A percentile compares a stretch with the other conserved stretches of the same genome.
Conservation (phyloP, 164 flowering plant species). For the Platanus orientalis region DNA sequence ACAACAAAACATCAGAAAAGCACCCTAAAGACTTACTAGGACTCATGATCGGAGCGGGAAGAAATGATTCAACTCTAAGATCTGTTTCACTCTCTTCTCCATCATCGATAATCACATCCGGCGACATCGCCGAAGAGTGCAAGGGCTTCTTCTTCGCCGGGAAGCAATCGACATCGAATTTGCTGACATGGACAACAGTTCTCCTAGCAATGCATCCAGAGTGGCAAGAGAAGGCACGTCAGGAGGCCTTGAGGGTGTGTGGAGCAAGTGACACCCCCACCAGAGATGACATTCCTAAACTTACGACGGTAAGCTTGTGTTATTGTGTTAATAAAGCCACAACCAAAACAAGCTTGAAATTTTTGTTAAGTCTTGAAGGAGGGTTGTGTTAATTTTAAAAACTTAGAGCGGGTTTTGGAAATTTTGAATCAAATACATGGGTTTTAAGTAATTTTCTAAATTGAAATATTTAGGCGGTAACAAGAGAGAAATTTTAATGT, state of each 20-base stretch:
- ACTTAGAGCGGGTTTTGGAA: too few relatives aligned
- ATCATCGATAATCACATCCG: constrained; percentile 32
- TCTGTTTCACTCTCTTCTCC: neutral
- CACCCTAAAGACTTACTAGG: constrained; percentile 56
- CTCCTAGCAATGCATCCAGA: constrained; percentile 91
- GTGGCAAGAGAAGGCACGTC: constrained; percentile 93
- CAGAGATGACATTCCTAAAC: constrained; percentile 67
- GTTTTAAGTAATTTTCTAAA: neutral
- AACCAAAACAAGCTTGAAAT: too few relatives aligned
- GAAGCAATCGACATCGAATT: constrained; percentile 83
- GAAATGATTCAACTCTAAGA: too few relatives aligned
- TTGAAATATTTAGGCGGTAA: neutral
- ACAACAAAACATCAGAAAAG: constrained; percentile 2
- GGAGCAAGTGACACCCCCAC: constrained; percentile 80
- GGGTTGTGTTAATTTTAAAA: too few relatives aligned
- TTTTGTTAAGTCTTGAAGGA: too few relatives aligned
- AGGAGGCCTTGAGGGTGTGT: constrained; percentile 71
- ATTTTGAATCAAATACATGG: too few relatives aligned
- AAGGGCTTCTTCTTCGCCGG: constrained; percentile 97
- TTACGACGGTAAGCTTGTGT: constrained; percentile 59
- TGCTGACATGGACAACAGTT: constrained; percentile 96
- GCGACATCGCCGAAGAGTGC: constrained; percentile 94
- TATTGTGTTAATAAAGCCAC: too few relatives aligned
- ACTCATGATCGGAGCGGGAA: constrained; percentile 50
- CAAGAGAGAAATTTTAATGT: constrained; percentile 1